Evolutionary conservation across 441 rosid species (phyloP).

Genomic region (Aquilaria agallochum): DNA sequence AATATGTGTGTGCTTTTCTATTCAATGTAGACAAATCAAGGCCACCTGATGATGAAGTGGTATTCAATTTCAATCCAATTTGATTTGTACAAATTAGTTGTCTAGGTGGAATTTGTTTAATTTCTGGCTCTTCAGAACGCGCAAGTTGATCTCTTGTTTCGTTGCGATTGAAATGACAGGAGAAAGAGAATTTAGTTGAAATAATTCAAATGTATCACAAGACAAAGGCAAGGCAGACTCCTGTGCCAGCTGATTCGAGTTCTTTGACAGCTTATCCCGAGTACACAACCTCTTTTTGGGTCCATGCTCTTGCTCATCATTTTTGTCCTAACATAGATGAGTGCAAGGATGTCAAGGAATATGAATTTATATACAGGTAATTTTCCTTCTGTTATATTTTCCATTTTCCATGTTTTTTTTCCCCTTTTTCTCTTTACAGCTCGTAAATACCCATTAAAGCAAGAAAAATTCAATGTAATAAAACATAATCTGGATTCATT

Average conservation of each 20-base stretch:
- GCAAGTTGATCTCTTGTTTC: constrained; percentile 13
- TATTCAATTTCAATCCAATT: constrained; percentile 25
- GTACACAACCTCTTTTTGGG: constrained; percentile 64
- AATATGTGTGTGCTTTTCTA: constrained; percentile 87
- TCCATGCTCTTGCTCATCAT: constrained; percentile 90
- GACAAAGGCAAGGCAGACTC: constrained; percentile 73
- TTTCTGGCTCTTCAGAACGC: constrained; percentile 10
- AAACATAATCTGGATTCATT: no score
- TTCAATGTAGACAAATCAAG: constrained; percentile 46
- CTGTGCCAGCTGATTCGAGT: constrained; percentile 71
- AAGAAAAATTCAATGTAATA: no score
- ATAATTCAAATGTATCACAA: constrained; percentile 86
- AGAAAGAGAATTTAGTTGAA: constrained; percentile 81
- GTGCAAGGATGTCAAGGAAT: constrained; percentile 87
- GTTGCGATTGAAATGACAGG: constrained; percentile 54
- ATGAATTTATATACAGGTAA: constrained; percentile 82
- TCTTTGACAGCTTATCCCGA: constrained; percentile 58
- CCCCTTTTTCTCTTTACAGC: no score
- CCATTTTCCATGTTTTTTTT: background rate
- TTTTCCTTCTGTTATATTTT: constrained; percentile 9
- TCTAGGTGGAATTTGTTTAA: constrained; percentile 8
- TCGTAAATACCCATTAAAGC: no score
- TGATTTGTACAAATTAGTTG: constrained; percentile 15
- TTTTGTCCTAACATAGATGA: constrained; percentile 81
- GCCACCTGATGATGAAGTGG: constrained; percentile 75